Base-by-base conservation (phyloP, 495 filamentous ascomycete genomes). In the Hypoxylon crocopeplum region DNA sequence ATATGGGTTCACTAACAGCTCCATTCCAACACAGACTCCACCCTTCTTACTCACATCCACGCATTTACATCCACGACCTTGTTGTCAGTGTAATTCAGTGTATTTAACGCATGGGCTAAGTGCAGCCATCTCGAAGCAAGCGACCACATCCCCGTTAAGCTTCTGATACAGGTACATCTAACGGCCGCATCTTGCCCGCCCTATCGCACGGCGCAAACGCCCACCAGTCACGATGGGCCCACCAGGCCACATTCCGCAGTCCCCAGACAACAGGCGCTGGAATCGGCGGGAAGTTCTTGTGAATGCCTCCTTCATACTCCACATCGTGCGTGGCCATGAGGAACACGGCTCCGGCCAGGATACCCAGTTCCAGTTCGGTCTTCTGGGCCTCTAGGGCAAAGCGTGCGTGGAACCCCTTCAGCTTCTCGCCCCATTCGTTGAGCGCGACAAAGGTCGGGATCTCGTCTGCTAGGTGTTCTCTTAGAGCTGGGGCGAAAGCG, bases 291-390 rank as follows among this genome's bases (percentile, higher is more conserved):
- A 68, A 77, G 29, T 62, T 37, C 2, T 13, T 56, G 59, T 72
- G 74, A 25, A 68, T 54, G 7, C 57, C 73, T 7, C 51, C 59
- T 37, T 77, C 74, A 56, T 74, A 79, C 2, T 70, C 69, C 6
- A 73, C 34, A 61, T 82, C 75, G 70, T 82, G 68, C n/a, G 71
- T 72, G 11, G 75, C 73, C 51, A 76, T 70, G 2, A 63, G 25
- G 27, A 47, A 66, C 11, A 65, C 45, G 34, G 72, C 29, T 7
- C 54, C 66, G 0, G 37, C 19, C 5, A 39, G 56, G 54, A 59
- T 21, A 7, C 66, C 61, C 5, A 71, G 11, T 7, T 29, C 49
- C 33, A 59, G 59, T 58, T 70, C 27, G 0, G 34, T 53, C 34
- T 69, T 51, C 55, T 72, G 40, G 5, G 51, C 73, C 44, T 72